Base-by-base conservation (phyloP, 2,329 filamentous ascomycete genomes). In the Aureobasidium sp. region DNA sequence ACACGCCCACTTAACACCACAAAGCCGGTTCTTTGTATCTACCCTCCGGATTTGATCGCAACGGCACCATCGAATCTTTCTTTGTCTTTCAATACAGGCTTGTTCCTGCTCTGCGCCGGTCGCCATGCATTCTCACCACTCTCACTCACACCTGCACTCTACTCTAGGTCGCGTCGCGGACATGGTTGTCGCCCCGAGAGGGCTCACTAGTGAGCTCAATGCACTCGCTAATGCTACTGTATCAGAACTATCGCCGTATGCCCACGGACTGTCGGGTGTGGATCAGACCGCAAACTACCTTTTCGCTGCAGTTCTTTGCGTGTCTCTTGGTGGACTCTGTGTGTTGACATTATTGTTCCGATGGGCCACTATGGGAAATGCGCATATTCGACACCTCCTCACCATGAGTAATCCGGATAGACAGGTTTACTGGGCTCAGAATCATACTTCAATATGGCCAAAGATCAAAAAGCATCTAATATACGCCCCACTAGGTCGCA, bases 401-500 rank as follows among this genome's bases (percentile, higher is more conserved):
- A 75, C 75, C 32, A 75, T 79, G 73, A 73, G 73, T 51, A 73
- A 74, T 61, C 70, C 74, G 6, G 66, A 70, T 32, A 71, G 73
- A 56, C 76, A 81, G 69, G 68, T 70, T 60, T 81, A 77, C 67
- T 81, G 77, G 76, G 73, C 74, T 61, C 68, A 73, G 46, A 80
- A 81, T 68, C 72, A 74, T 64, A 76, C 74, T 4, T 64, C 62
- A 12, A 73, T 75, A 68, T 80, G 78, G 77, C 77, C 87, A n/a
- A 84, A 79, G 74, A 76, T 90, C 66, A 79, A 81, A 78, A 84
- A 82, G 70, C 81, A 88, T 67, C 66, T 90, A 24, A 75, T 87
- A 20, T 87, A 86, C 70, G 87, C 90, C 1, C 90, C 90, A 6
- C 75, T 95, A 20, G 83, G 86, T 69, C 82, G 81, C 61, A 89